Base-by-base conservation (phyloP, 2,329 filamentous ascomycete genomes). In the Exophiala lecanii-corni region DNA sequence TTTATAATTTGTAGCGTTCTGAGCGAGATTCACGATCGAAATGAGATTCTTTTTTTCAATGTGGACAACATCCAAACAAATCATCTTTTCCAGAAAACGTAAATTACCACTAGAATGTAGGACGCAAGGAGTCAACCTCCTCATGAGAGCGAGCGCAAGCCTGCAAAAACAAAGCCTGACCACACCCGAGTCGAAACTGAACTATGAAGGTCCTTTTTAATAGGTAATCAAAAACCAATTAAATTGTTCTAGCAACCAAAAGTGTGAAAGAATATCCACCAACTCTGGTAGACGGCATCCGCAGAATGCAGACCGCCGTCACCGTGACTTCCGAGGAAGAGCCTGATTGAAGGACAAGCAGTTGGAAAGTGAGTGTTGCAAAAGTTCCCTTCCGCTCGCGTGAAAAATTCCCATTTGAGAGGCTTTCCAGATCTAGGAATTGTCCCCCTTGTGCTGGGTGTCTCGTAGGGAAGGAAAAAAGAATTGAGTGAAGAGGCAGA, bases 281-380 rank as follows among this genome's bases (percentile, higher is more conserved):
- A 55, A 51, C 53, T 55, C 53, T 45, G 42, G 41, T 44, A 33
- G 30, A 35, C 38, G 43, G 34, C 6, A 28, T 33, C 43, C 43
- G 47, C 53, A 55, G 42, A 34, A 55, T 43, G 53, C 49, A 41
- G 42, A 43, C 21, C 32, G 37, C 42, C 45, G 10, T 50, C 34
- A 31, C 45, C 47, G 39, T 45, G 51, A 54, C 50, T 53, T 55
- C 50, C 9, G 34, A 20, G 34, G 50, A 53, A 51, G 53, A 55
- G 50, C 53, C 53, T 55, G 53, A 53, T 36, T 46, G 32, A 45
- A 31, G 28, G 36, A n/a, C 51, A 55, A 55, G 53, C 51, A 55
- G 53, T 51, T 51, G 53, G 49, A 54, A 54, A 55, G 51, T 54
- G 49, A 41, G 39, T 41, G 51, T 55, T 55, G 53, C 53, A n/a